Percentiles rank a stretch among this genome's conserved stretches.
Evolutionary conservation across 257 asterid species (phyloP).

Genomic region (Phtheirospermum japonicum): DNA sequence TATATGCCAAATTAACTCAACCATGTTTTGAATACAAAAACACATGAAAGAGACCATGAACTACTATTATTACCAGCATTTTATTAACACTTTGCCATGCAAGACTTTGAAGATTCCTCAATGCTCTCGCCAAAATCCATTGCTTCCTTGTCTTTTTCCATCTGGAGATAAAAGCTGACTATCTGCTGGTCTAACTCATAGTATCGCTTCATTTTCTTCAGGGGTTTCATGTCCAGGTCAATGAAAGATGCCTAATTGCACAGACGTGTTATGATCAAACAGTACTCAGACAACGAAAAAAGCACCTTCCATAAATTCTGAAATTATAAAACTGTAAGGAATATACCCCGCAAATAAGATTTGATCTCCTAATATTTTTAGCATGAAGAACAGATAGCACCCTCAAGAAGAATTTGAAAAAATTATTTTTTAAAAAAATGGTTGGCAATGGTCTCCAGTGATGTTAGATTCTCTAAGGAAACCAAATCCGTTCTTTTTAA

Average conservation of each 20-base stretch:
- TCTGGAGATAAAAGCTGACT: slow-evolving; percentile 52
- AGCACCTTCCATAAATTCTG: not conserved
- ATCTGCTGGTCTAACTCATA: slow-evolving; percentile 81
- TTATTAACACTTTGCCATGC: slow-evolving; percentile 19
- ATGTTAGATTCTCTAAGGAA: not conserved
- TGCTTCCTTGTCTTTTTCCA: slow-evolving; percentile 38
- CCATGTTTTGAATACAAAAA: not conserved
- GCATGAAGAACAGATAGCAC: slow-evolving; percentile 2
- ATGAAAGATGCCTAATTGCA: slow-evolving; percentile 75
- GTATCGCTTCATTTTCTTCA: slow-evolving; percentile 78
- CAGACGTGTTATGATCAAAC: slow-evolving; percentile 22
- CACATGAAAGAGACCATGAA: slow-evolving; percentile 6
- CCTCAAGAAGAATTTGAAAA: not conserved
- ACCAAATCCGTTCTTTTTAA: slow-evolving; percentile 13
- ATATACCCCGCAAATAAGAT: not conserved
- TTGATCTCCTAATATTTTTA: slow-evolving; percentile 12
- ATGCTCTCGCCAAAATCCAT: slow-evolving; percentile 27
- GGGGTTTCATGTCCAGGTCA: slow-evolving; percentile 91
- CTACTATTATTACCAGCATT: slow-evolving; percentile 21
- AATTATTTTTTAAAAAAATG: not conserved
- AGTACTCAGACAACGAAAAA: slow-evolving; percentile 15
- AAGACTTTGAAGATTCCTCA: slow-evolving; percentile 31
- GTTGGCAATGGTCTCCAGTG: slow-evolving; percentile 1
- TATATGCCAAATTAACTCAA: slow-evolving; percentile 3
- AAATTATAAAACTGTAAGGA: no score